Conservation (phyloP, 2,329 filamentous ascomycete genomes). For the Cercospora sp. region DNA sequence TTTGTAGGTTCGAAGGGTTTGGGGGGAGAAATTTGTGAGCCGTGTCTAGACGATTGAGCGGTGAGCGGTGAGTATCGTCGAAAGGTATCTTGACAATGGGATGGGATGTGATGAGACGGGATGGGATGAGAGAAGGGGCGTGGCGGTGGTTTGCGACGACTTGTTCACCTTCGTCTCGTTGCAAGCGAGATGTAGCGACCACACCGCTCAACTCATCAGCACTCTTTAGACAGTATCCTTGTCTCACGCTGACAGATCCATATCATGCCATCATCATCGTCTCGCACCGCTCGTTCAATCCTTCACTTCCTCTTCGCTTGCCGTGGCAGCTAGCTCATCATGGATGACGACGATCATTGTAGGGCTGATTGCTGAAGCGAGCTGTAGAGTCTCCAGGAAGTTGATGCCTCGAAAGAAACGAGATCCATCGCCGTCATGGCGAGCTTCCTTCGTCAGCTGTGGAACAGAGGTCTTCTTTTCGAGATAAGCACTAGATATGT, state of each 20-base stretch:
- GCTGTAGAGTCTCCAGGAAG: not conserved
- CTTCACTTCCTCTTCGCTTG: not conserved
- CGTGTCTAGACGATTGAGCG: not conserved
- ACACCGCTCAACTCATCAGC: not conserved
- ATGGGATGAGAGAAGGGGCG: not conserved
- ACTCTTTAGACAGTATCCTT: not conserved
- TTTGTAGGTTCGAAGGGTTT: not conserved
- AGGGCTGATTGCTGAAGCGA: conserved; percentile 1
- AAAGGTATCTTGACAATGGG: not conserved
- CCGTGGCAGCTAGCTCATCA: not conserved
- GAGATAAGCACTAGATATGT: not conserved
- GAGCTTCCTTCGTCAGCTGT: not conserved
- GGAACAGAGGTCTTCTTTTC: not conserved
- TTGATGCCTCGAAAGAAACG: not conserved
- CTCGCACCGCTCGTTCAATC: not conserved
- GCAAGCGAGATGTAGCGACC: not conserved
- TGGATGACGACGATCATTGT: conserved; percentile 1
- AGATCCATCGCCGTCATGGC: not conserved
- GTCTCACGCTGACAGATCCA: not conserved
- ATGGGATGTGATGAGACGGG: not conserved
- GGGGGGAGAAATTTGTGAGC: not conserved
- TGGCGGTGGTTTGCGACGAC: not conserved
- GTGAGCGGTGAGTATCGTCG: not conserved
- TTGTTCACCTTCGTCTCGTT: not conserved
- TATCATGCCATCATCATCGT: too few relatives aligned